These are phyloP conservation scores for Excoecaria cochinchinensis DNA, from an alignment of 345 rosid genomes.

Conservation along the genomic window DNA sequence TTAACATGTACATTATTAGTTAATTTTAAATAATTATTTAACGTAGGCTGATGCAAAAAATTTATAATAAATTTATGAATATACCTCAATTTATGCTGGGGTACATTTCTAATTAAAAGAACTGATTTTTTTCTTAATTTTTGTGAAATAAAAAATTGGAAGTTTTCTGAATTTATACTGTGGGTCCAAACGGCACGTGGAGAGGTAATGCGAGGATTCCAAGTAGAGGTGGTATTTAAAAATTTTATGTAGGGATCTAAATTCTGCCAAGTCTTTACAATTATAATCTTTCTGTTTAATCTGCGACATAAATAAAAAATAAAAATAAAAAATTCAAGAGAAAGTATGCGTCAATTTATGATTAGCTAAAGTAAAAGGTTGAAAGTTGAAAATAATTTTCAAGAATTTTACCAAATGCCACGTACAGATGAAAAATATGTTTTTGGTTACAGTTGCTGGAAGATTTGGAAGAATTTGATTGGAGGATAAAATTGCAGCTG, in stretches of 20 bases:
- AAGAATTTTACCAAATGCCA: background rate
- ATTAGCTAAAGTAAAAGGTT: background rate
- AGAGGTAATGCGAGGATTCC: background rate
- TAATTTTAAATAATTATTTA: too few species aligned
- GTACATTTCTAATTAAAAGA: too few species aligned
- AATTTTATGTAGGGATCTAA: background rate
- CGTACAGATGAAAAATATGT: background rate
- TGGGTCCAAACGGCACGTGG: conserved; percentile 38
- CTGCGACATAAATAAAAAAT: background rate
- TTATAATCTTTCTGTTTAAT: background rate
- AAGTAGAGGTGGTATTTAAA: background rate
- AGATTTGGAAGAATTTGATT: background rate
- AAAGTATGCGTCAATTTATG: background rate
- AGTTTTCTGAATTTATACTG: conserved; percentile 14
- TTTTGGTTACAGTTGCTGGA: too few species aligned
- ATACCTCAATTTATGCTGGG: too few species aligned
- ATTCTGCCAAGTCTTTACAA: background rate
- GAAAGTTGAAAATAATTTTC: background rate
- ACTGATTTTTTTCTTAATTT: too few species aligned
- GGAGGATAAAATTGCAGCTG: conserved; percentile 1
- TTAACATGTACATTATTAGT: too few species aligned
- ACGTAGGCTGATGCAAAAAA: too few species aligned
- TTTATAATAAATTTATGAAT: too few species aligned
- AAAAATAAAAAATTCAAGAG: too few species aligned
- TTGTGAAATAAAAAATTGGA: background rate